A percentile compares a stretch with the other conserved stretches of the same genome.
Conservation (phyloP, 495 filamentous ascomycete species). For the Xylaria venustula region DNA sequence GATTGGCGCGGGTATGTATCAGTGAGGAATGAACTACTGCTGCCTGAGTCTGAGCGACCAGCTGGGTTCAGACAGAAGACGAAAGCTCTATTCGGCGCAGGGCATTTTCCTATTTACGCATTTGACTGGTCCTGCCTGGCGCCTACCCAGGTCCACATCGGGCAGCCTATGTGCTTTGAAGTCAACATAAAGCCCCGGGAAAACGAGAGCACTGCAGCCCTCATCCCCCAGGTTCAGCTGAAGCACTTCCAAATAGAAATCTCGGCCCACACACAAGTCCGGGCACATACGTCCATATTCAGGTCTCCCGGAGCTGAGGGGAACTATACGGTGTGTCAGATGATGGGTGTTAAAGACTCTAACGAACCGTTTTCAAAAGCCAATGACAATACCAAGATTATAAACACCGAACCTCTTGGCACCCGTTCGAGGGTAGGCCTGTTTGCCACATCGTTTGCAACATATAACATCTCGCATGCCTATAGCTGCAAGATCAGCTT, state of each 20-base stretch:
- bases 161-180: neutral
- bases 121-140: slow-evolving; percentile 14
- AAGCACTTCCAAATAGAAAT: neutral
- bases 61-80: slow-evolving; percentile 13
- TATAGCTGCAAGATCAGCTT: neutral
- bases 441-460: neutral
- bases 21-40: slow-evolving; percentile 6
- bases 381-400: slow-evolving; percentile 5
- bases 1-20: neutral
- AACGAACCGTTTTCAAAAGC: neutral
- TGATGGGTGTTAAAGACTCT: neutral
- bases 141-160: neutral
- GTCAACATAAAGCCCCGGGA: slow-evolving; percentile 8
- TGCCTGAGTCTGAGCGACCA: slow-evolving; percentile 9
- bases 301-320: neutral
- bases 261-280: neutral
- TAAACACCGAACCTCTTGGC: neutral
- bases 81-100: slow-evolving; percentile 7
- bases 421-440: neutral
- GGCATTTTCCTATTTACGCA: slow-evolving; percentile 6
- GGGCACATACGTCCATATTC: neutral
- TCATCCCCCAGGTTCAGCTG: slow-evolving; percentile 5
- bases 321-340: neutral
- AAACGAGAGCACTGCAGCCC: slow-evolving; percentile 3
- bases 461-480: slow-evolving; percentile 4